These are phyloP conservation scores for Coemansia sp. DNA, from an alignment of 192 early-diverging fungal genomes.

Conservation along the genomic window DNA sequence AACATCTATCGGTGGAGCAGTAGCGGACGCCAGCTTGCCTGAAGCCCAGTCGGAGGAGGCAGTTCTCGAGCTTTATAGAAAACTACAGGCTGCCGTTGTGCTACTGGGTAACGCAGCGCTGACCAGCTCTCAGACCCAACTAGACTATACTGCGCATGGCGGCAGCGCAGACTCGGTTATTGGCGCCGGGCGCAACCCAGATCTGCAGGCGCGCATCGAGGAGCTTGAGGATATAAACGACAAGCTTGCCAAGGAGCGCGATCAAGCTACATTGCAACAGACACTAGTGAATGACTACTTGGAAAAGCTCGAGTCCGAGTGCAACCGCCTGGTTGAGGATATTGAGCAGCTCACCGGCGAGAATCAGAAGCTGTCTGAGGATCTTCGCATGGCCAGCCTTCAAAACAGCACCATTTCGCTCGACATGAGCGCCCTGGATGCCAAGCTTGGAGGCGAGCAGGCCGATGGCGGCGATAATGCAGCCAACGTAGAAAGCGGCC, in stretches of 20 bases:
- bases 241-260: slow-evolving; percentile 57
- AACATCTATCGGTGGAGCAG: slow-evolving; percentile 11
- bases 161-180: background rate
- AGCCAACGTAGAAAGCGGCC: slow-evolving; percentile 22
- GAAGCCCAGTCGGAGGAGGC: background rate
- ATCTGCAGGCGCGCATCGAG: slow-evolving; percentile 53
- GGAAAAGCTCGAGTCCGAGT: slow-evolving; percentile 67
- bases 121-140: background rate
- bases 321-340: slow-evolving; percentile 72
- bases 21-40: background rate
- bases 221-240: slow-evolving; percentile 60
- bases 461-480: slow-evolving; percentile 31
- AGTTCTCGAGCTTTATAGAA: background rate
- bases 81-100: background rate
- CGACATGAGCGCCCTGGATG: slow-evolving; percentile 37
- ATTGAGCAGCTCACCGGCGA: slow-evolving; percentile 68
- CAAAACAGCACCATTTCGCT: slow-evolving; percentile 53
- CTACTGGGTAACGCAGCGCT: background rate
- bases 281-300: slow-evolving; percentile 32
- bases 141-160: slow-evolving; percentile 13
- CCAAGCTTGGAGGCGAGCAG: slow-evolving; percentile 26
- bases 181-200: slow-evolving; percentile 21
- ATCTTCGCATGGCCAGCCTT: slow-evolving; percentile 43
- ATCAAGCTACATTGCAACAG: slow-evolving; percentile 19
- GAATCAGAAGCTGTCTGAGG: slow-evolving; percentile 46